phyloP scores from a whole-genome alignment of 371 early-diverging fungal species.

The Haplosporangium sp. region DNA sequence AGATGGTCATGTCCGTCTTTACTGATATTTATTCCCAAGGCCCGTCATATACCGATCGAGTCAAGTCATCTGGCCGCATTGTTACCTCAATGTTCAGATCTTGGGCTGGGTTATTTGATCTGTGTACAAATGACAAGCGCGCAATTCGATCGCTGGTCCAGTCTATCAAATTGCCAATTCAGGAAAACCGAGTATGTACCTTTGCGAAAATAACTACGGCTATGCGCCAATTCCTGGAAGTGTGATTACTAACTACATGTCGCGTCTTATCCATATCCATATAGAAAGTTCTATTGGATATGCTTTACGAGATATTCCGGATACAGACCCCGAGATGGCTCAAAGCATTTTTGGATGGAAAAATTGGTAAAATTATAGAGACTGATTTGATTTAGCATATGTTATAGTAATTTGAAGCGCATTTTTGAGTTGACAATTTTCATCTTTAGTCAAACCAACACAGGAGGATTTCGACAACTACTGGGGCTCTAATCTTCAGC shows the following conservation, averaged over 20 bases:
- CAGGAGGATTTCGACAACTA: conserved; percentile 40
- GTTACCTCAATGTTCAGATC: conserved; percentile 73
- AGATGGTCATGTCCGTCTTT: conserved; percentile 80
- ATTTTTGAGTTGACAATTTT: background rate
- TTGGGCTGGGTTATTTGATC: conserved; percentile 84
- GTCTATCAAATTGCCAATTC: conserved; percentile 77
- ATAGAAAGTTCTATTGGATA: conserved; percentile 80
- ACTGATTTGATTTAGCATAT: too few species aligned
- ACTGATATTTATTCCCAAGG: conserved; percentile 79
- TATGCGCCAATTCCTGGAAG: background rate
- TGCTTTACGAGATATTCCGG: conserved; percentile 84
- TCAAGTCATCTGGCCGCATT: conserved; percentile 73
- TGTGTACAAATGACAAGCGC: conserved; percentile 80
- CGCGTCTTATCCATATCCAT: background rate
- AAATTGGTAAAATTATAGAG: conserved; percentile 21
- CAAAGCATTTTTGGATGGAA: conserved; percentile 44
- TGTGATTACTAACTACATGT: background rate
- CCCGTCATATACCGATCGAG: conserved; percentile 69
- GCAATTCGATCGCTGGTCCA: conserved; percentile 82
- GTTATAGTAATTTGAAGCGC: background rate
- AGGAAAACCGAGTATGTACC: conserved; percentile 77
- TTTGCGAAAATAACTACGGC: background rate
- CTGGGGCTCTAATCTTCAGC: conserved; percentile 33
- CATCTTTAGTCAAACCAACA: conserved; percentile 32
- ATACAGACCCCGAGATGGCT: conserved; percentile 74